Base-by-base conservation (phyloP, 805 yeast species). In the Starmerella floricola region DNA sequence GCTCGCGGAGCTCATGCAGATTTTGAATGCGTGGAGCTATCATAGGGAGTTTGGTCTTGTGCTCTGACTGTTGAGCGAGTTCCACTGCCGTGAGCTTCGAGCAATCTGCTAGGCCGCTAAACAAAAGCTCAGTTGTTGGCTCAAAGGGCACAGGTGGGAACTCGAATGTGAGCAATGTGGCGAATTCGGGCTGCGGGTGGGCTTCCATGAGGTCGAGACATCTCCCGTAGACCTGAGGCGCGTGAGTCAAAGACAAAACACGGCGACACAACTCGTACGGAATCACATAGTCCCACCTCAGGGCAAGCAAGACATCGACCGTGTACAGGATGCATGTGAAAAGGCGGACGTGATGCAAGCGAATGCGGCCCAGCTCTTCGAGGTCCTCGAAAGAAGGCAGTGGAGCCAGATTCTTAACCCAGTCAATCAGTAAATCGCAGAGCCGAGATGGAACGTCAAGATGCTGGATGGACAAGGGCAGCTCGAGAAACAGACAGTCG, bases 41-140 rank as follows among this genome's bases (percentile, higher is more conserved):
- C 11, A 46, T 24, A 24, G 38, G 33, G 8, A 21, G 15, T 3
- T 27, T 34, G 2, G 36, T 17, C 17, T 20, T 10, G 13, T 10
- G 11, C 17, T 32, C 34, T 6, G 36, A 21, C n/a, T 18, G 30
- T 8, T n/a, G 15, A 13, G 40, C 19, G 2, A 47, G 15, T 27
- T 31, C 29, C 4, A 38, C 42, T 3, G 40, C 42, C 5, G 46
- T 45, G 8, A 49, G 15, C 10, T 13, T n/a, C 15, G 21, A 19
- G n/a, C 13, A 15, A 12, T 44, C 52, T 5, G 16, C 18, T 6
- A 48, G 21, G 3, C 54, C 54, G 15, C 42, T 32, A 23, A 51
- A 51, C 30, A 51, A 33, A 30, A 43, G 27, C 44, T 50, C 54
- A 10, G 44, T 19, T 3, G 40, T 30, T 6, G 46, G 39, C 26